Percentiles rank a stretch among this genome's conserved stretches.
phyloP scores from a whole-genome alignment of 345 rosid species.

The Leavenworthia alabamica region DNA sequence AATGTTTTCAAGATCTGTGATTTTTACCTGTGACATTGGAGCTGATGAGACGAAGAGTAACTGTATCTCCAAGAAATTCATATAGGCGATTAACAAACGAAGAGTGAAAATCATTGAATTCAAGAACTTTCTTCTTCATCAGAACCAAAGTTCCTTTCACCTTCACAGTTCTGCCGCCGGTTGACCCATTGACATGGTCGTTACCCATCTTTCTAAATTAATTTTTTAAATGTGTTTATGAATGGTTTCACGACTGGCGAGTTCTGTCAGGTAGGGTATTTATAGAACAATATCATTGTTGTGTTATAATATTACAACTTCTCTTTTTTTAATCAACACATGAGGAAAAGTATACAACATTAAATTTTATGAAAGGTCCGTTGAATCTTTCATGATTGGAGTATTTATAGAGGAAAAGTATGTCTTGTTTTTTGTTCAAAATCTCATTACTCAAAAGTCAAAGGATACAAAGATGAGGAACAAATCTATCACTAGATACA shows the following conservation, averaged over 20 bases:
- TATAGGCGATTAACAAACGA: conserved; percentile 54
- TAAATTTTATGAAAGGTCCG: no score
- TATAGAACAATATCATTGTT: no score
- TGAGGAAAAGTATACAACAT: no score
- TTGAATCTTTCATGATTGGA: no score
- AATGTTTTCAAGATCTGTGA: background rate
- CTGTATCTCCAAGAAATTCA: conserved; percentile 52
- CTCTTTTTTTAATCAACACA: no score
- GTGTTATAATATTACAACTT: no score
- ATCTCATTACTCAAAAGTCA: no score
- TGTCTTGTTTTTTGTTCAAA: no score
- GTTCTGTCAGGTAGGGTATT: background rate
- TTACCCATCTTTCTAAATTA: conserved; percentile 13
- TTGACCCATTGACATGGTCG: conserved; percentile 19
- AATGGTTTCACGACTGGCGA: background rate
- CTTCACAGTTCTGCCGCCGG: conserved; percentile 30
- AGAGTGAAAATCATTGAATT: conserved; percentile 66
- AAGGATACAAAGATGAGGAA: no score
- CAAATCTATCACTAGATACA: no score
- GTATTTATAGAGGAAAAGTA: background rate
- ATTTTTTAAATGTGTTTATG: background rate
- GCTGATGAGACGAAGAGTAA: conserved; percentile 73
- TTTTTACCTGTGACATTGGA: conserved; percentile 38
- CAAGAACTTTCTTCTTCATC: conserved; percentile 87
- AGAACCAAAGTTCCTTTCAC: conserved; percentile 64